These are phyloP conservation scores for Ustilago cynodontis DNA, from an alignment of 1,284 basidiomycete genomes.

Conservation along the genomic window DNA sequence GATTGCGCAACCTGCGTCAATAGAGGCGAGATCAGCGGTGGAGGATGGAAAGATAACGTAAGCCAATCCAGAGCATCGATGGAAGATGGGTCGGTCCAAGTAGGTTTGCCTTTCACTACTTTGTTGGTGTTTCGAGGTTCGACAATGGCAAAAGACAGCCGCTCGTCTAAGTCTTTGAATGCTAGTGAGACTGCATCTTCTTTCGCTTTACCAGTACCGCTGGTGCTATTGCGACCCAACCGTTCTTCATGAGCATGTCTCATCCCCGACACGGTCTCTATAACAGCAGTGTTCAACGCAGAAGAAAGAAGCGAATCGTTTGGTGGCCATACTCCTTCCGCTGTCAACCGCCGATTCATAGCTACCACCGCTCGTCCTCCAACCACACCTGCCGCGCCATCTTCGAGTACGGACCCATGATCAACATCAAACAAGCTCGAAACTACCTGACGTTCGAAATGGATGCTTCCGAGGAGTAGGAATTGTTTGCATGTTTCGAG, in stretches of 20 bases:
- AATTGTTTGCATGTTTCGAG: conserved; percentile 60
- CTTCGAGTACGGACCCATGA: conserved; percentile 16
- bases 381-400: not conserved
- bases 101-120: conserved; percentile 14
- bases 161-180: conserved; percentile 56
- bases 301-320: conserved; percentile 45
- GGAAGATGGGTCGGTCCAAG: conserved; percentile 46
- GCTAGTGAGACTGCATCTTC: conserved; percentile 46
- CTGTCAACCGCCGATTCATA: conserved; percentile 32
- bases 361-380: conserved; percentile 24
- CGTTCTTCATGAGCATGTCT: conserved; percentile 32
- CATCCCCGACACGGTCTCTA: conserved; percentile 55
- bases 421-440: conserved; percentile 54
- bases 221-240: conserved; percentile 6
- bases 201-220: not conserved
- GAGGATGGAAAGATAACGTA: conserved; percentile 57
- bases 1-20: conserved; percentile 48
- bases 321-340: conserved; percentile 53
- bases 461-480: conserved; percentile 51
- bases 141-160: conserved; percentile 57
- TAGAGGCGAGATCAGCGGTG: conserved; percentile 56
- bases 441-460: conserved; percentile 42
- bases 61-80: conserved; percentile 63
- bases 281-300: conserved; percentile 53
- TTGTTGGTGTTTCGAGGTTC: conserved; percentile 22